Evolutionary conservation across 1,139 yeast species (phyloP).

Genomic region (Suhomyces coccinellae): DNA sequence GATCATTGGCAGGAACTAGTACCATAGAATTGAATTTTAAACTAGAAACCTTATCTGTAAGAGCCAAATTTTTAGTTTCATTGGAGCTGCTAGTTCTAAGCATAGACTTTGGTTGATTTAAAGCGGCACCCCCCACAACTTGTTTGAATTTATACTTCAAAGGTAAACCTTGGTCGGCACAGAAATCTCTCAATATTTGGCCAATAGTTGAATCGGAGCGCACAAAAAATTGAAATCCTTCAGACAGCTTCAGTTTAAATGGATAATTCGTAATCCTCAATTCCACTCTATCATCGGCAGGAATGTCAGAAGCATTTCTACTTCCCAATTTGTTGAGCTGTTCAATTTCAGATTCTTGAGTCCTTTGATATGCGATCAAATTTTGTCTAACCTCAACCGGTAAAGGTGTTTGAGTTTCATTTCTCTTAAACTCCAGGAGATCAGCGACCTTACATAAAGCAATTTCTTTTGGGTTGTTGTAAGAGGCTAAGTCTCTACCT

Average conservation of each 20-base stretch:
- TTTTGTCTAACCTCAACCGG: conserved; percentile 44
- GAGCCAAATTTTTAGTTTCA: conserved; percentile 2
- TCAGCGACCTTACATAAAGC: conserved; percentile 53
- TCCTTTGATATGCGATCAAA: conserved; percentile 17
- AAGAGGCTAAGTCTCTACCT: conserved; percentile 51
- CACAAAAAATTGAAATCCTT: conserved; percentile 8
- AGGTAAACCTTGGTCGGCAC: conserved; percentile 29
- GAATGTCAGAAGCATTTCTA: neutral
- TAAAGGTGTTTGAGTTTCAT: conserved; percentile 48
- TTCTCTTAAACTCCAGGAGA: conserved; percentile 35
- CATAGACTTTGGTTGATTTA: conserved; percentile 2
- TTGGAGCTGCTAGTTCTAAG: neutral
- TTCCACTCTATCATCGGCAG: conserved; percentile 1
- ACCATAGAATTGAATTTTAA: conserved; percentile 22
- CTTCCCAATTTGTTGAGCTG: conserved; percentile 1
- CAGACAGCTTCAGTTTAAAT: conserved; percentile 3
- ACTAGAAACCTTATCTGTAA: conserved; percentile 22
- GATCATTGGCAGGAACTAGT: conserved; percentile 8
- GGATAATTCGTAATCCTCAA: conserved; percentile 8
- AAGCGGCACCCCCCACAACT: conserved; percentile 1
- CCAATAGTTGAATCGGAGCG: conserved; percentile 26
- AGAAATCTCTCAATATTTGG: conserved; percentile 35
- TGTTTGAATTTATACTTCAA: conserved; percentile 22
- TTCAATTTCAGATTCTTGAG: neutral
- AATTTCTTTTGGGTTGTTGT: conserved; percentile 64